These are phyloP conservation scores for Colletotrichum sp. DNA, from an alignment of 2,329 filamentous ascomycete genomes.

Conservation along the genomic window DNA sequence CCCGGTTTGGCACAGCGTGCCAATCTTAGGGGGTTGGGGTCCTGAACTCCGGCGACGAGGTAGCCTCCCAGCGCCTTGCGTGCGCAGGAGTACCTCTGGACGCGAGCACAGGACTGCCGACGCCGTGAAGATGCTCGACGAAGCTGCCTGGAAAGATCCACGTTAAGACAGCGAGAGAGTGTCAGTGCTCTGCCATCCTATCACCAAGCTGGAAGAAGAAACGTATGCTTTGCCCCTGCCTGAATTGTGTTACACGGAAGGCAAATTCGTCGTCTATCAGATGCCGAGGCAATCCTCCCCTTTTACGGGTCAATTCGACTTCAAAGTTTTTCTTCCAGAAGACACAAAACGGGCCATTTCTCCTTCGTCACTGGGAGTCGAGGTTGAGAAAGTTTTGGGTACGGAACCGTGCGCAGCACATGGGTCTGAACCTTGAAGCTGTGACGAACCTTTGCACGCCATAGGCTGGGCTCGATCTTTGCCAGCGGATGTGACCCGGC, in stretches of 20 bases:
- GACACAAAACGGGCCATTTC: not conserved
- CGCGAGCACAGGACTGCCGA: not conserved
- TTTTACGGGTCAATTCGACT: not conserved
- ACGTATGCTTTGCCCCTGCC: slow-evolving; percentile 19
- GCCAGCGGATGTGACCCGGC: not conserved
- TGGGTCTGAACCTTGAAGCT: not conserved
- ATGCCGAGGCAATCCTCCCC: not conserved
- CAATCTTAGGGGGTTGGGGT: not conserved
- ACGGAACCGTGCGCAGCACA: not conserved
- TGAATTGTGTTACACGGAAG: not conserved
- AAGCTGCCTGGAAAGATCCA: slow-evolving; percentile 7
- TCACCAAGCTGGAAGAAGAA: slow-evolving; percentile 14
- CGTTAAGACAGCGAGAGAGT: slow-evolving; percentile 4
- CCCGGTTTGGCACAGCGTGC: not conserved
- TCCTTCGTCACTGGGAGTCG: not conserved
- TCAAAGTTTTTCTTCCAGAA: not conserved
- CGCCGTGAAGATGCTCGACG: not conserved
- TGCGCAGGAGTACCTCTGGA: not conserved
- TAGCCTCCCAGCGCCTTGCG: not conserved
- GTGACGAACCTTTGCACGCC: not conserved
- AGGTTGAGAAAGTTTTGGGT: not conserved
- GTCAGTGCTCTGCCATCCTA: slow-evolving; percentile 10
- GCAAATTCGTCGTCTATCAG: not conserved
- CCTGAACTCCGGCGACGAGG: not conserved
- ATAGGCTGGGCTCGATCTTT: not conserved